Conservation (phyloP, 345 rosid genomes). For the Lepidium didymum region DNA sequence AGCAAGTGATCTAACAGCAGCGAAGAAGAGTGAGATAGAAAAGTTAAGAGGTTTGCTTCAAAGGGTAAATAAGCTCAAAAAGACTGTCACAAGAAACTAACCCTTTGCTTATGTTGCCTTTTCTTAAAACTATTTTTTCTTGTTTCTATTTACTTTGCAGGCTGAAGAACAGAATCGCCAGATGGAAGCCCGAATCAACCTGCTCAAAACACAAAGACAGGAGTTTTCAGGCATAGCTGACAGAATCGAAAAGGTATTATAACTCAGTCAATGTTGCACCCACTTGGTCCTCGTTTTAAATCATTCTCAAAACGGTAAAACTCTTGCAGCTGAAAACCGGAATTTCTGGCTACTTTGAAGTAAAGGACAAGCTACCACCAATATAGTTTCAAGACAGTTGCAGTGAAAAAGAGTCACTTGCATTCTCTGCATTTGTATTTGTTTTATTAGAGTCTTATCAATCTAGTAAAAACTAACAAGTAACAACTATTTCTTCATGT, state of each 20-base stretch:
- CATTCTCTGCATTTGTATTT: not conserved
- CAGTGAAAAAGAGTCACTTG: not conserved
- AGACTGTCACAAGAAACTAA: not conserved
- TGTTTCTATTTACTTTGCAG: slow-evolving; percentile 22
- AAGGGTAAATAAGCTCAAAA: slow-evolving; percentile 35
- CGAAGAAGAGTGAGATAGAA: slow-evolving; percentile 54
- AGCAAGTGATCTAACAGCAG: slow-evolving; percentile 35
- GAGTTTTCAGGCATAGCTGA: slow-evolving; percentile 30
- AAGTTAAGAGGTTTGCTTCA: slow-evolving; percentile 42
- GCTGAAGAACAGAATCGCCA: slow-evolving; percentile 54
- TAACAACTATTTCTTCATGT: not conserved
- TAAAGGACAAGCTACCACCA: slow-evolving; percentile 11
- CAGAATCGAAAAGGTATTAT: slow-evolving; percentile 39
- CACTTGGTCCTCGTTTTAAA: not conserved
- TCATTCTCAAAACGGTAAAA: not conserved
- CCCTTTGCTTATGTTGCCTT: not conserved
- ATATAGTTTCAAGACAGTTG: not conserved
- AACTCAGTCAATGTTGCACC: not conserved
- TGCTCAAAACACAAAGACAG: slow-evolving; percentile 36
- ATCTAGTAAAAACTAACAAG: not conserved
- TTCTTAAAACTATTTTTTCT: not conserved
- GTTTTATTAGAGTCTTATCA: not conserved
- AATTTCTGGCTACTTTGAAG: slow-evolving; percentile 23
- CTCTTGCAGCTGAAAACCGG: slow-evolving; percentile 38
- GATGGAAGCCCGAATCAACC: slow-evolving; percentile 34